These are phyloP conservation scores for Pilobolus umbonatus DNA, from an alignment of 192 early-diverging fungal genomes.

Conservation along the genomic window DNA sequence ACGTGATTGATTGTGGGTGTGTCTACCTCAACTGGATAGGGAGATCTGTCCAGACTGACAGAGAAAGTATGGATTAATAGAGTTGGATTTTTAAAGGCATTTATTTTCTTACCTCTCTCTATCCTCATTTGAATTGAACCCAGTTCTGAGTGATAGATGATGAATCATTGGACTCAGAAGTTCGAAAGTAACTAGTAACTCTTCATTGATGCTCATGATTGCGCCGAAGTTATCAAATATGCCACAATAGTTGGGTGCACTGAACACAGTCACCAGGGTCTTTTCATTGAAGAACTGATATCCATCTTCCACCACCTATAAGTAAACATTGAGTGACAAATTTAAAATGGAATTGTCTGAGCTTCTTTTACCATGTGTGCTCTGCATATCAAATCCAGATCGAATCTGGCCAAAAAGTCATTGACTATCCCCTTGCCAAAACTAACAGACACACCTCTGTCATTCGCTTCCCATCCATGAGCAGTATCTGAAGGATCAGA, in stretches of 20 bases:
- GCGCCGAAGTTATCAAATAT: conserved; percentile 85
- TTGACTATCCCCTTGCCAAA: conserved; percentile 83
- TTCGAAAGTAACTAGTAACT: conserved; percentile 75
- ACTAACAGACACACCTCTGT: conserved; percentile 91
- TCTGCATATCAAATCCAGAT: conserved; percentile 94
- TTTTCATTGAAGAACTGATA: conserved; percentile 98
- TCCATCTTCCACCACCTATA: conserved; percentile 54
- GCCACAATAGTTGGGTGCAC: conserved; percentile 92
- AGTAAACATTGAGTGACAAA: background rate
- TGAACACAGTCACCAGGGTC: conserved; percentile 87
- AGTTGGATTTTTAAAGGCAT: too few species aligned
- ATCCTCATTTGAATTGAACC: too few species aligned
- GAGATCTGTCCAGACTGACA: too few species aligned
- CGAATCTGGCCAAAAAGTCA: conserved; percentile 88
- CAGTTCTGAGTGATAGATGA: too few species aligned
- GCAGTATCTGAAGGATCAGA: conserved; percentile 84
- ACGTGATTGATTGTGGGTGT: too few species aligned
- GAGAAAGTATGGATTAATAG: too few species aligned
- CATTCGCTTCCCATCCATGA: conserved; percentile 88
- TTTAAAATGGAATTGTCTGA: background rate
- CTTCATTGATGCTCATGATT: conserved; percentile 85
- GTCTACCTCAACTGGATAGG: too few species aligned
- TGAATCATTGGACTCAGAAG: conserved; percentile 29
- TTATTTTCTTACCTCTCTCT: too few species aligned
- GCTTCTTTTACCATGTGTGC: conserved; percentile 79